Percentiles rank a stretch among this genome's conserved stretches.
These are phyloP conservation scores for Skeletonema marinoi DNA, from an alignment of 108 stramenopile species.

Conservation along the genomic window DNA sequence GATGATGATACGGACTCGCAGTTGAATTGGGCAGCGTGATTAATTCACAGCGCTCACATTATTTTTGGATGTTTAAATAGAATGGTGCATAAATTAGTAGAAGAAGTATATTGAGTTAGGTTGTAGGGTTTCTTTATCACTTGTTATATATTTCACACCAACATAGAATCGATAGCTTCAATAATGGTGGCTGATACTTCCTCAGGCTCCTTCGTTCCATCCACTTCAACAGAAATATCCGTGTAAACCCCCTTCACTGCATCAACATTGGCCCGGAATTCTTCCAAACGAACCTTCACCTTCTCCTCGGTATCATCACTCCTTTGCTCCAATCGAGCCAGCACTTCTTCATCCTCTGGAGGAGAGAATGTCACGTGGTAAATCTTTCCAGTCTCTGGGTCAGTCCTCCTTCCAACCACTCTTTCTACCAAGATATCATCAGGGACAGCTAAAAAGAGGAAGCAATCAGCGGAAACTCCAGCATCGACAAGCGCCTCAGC, in stretches of 20 bases:
- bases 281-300: conserved; percentile 86
- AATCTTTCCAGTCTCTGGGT: conserved; percentile 95
- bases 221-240: conserved; percentile 78
- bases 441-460: conserved; percentile 94
- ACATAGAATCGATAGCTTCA: conserved; percentile 29
- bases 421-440: conserved; percentile 93
- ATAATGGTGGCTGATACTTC: conserved; percentile 56
- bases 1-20: conserved; percentile 4
- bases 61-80: too few relatives aligned
- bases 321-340: conserved; percentile 82
- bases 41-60: background rate
- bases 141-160: conserved; percentile 14
- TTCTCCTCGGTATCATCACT: conserved; percentile 98
- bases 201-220: conserved; percentile 71
- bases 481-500: conserved; percentile 87
- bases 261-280: conserved; percentile 90
- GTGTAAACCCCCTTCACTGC: conserved; percentile 76
- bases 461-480: conserved; percentile 87
- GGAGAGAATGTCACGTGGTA: conserved; percentile 96
- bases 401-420: conserved; percentile 94
- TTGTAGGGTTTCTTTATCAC: too few relatives aligned
- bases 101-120: background rate
- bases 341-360: conserved; percentile 78
- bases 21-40: background rate
- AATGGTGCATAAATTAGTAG: background rate